phyloP scores from a whole-genome alignment of 2,329 filamentous ascomycete species.

The Teratosphaeria nubilosa region DNA sequence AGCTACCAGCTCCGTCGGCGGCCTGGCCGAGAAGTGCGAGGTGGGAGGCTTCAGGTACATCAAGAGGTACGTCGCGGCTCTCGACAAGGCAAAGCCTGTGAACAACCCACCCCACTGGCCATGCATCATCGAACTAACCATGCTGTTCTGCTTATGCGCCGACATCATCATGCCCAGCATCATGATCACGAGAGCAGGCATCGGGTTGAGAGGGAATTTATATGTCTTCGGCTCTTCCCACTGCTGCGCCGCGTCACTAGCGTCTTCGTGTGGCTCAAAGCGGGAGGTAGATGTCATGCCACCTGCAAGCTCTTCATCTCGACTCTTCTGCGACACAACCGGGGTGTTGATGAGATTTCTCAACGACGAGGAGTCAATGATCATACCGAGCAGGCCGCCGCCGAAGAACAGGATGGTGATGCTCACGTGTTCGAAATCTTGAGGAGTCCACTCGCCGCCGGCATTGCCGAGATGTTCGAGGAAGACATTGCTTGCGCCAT shows the following conservation, averaged over 20 bases:
- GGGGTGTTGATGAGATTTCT: conserved; percentile 53
- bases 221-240: conserved; percentile 57
- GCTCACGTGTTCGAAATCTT: conserved; percentile 83
- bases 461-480: conserved; percentile 73
- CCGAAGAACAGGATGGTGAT: conserved; percentile 92
- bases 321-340: conserved; percentile 32
- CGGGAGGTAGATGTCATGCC: conserved; percentile 7
- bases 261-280: background rate
- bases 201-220: conserved; percentile 70
- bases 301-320: conserved; percentile 19
- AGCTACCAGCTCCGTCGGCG: conserved; percentile 79
- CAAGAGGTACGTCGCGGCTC: conserved; percentile 68
- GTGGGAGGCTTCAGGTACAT: conserved; percentile 71
- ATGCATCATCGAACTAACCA: conserved; percentile 85
- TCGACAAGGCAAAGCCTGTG: conserved; percentile 67
- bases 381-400: conserved; percentile 57
- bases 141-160: conserved; percentile 73
- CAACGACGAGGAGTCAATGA: conserved; percentile 38
- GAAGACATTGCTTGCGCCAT: conserved; percentile 83
- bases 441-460: conserved; percentile 61
- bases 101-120: conserved; percentile 86
- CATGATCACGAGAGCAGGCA: conserved; percentile 78
- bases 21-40: conserved; percentile 70
- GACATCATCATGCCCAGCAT: conserved; percentile 91
- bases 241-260: conserved; percentile 18